These are phyloP conservation scores for Fusarium mundagurra DNA, from an alignment of 2,329 filamentous ascomycete genomes.

Conservation along the genomic window DNA sequence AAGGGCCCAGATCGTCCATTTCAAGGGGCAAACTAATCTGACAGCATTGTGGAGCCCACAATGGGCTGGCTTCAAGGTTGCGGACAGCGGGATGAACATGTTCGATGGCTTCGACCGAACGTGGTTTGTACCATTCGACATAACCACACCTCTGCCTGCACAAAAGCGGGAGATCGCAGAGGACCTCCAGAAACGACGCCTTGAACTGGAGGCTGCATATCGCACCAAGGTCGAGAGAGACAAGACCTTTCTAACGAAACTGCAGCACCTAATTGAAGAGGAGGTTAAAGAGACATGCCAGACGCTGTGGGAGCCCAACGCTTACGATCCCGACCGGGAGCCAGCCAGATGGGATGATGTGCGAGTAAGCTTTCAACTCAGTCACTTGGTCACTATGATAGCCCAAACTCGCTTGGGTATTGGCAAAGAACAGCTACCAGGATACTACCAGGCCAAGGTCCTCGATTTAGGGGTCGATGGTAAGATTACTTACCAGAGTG, in stretches of 20 bases:
- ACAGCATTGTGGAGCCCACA: conserved; percentile 36
- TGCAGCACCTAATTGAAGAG: conserved; percentile 13
- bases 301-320: conserved; percentile 30
- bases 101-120: conserved; percentile 39
- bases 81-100: conserved; percentile 15
- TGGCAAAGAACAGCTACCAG: conserved; percentile 25
- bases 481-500: conserved; percentile 18
- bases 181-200: conserved; percentile 4
- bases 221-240: not conserved
- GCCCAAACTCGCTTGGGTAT: conserved; percentile 32
- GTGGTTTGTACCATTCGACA: conserved; percentile 37
- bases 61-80: conserved; percentile 1
- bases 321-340: not conserved
- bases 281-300: conserved; percentile 25
- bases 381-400: conserved; percentile 23
- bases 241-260: not conserved
- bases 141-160: conserved; percentile 13
- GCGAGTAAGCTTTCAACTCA: not conserved
- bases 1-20: conserved; percentile 32
- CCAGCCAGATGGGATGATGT: conserved; percentile 26
- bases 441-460: conserved; percentile 27
- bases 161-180: conserved; percentile 11
- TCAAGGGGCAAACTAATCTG: conserved; percentile 24
- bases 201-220: conserved; percentile 8
- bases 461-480: conserved; percentile 29